phyloP scores from a whole-genome alignment of 2,329 filamentous ascomycete genomes.

The Cladosporium cucumerinum region DNA sequence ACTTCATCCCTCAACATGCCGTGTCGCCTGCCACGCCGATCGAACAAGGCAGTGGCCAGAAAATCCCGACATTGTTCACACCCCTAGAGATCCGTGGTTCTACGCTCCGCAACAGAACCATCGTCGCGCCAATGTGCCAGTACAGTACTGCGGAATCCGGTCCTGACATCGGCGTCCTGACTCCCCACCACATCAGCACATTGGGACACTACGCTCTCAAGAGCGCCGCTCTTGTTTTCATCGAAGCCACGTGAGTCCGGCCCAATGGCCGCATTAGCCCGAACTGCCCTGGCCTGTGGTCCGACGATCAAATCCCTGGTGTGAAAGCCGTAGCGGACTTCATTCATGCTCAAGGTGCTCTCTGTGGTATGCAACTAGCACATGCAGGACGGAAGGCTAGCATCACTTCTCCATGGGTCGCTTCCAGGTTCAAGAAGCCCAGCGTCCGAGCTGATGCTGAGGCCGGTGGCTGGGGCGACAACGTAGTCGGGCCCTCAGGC shows the following conservation, averaged over 20 bases:
- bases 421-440: conserved; percentile 31
- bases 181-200: conserved; percentile 79
- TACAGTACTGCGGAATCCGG: conserved; percentile 59
- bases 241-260: conserved; percentile 76
- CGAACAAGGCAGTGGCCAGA: conserved; percentile 37
- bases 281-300: conserved; percentile 75
- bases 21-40: conserved; percentile 45
- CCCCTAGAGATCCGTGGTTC: conserved; percentile 55
- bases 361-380: conserved; percentile 73
- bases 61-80: conserved; percentile 57
- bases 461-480: conserved; percentile 52
- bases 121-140: conserved; percentile 63
- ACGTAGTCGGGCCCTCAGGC: conserved; percentile 54
- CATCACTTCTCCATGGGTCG: conserved; percentile 61
- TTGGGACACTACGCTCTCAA: conserved; percentile 73
- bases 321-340: conserved; percentile 71
- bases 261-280: conserved; percentile 79
- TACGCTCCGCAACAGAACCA: conserved; percentile 60
- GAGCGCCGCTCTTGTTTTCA: conserved; percentile 68
- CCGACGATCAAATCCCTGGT: conserved; percentile 73
- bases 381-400: conserved; percentile 69
- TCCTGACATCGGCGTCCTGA: conserved; percentile 59
- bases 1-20: conserved; percentile 46
- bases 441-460: conserved; percentile 51
- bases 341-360: conserved; percentile 70